A percentile compares a stretch with the other conserved stretches of the same genome.
phyloP scores from a whole-genome alignment of 2,329 filamentous ascomycete genomes.

The Dactylellina haptotyla region DNA sequence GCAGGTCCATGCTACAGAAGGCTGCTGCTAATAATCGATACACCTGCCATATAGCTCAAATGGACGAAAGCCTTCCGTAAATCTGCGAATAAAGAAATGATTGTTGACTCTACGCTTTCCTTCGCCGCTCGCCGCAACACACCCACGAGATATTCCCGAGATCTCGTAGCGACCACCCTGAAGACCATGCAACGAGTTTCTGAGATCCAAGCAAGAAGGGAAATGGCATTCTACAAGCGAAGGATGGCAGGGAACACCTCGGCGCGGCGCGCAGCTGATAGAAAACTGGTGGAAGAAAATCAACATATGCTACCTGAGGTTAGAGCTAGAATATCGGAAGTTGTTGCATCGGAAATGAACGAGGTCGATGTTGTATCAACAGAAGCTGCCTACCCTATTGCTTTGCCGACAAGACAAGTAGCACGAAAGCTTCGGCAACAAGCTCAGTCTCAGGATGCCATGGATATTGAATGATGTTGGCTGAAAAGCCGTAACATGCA shows the following conservation, averaged over 20 bases:
- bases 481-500: background rate
- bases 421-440: slow-evolving; percentile 16
- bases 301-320: slow-evolving; percentile 81
- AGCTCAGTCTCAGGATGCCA: slow-evolving; percentile 24
- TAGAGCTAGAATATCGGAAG: slow-evolving; percentile 27
- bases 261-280: slow-evolving; percentile 78
- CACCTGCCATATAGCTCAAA: slow-evolving; percentile 71
- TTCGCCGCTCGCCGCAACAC: slow-evolving; percentile 94
- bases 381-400: slow-evolving; percentile 34
- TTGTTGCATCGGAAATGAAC: background rate
- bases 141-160: slow-evolving; percentile 93
- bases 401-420: slow-evolving; percentile 26
- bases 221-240: slow-evolving; percentile 92
- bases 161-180: slow-evolving; percentile 85
- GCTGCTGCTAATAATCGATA: background rate
- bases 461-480: slow-evolving; percentile 36
- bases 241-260: slow-evolving; percentile 91
- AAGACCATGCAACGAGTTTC: slow-evolving; percentile 89
- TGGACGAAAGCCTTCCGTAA: slow-evolving; percentile 96
- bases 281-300: slow-evolving; percentile 90
- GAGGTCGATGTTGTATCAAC: slow-evolving; percentile 12
- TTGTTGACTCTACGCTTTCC: slow-evolving; percentile 90
- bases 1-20: background rate
- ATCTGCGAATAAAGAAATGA: slow-evolving; percentile 85
- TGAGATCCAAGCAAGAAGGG: slow-evolving; percentile 83